These are phyloP conservation scores for Diphasiastrum complanatum DNA, from an alignment of 83 land plant species.

Conservation along the genomic window DNA sequence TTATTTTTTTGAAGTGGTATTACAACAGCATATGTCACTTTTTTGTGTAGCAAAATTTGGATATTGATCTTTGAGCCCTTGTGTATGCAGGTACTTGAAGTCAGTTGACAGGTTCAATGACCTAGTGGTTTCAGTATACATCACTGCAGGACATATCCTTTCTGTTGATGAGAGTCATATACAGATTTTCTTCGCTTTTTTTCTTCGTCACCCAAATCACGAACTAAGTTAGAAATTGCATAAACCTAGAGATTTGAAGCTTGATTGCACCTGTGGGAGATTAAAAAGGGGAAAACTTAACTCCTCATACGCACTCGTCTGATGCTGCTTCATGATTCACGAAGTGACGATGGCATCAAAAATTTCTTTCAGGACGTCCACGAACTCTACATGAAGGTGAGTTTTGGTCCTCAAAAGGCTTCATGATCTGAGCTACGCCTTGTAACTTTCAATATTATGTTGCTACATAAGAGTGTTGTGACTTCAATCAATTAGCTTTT, in stretches of 20 bases:
- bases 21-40: no score
- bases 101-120: conserved; percentile 89
- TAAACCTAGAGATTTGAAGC: neutral
- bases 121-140: conserved; percentile 86
- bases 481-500: neutral
- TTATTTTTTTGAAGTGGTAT: no score
- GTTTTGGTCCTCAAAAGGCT: neutral
- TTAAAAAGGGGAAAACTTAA: conserved; percentile 1
- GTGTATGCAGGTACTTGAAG: conserved; percentile 92
- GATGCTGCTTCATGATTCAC: conserved; percentile 95
- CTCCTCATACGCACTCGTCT: conserved; percentile 61
- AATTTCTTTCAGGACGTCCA: conserved; percentile 99
- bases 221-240: neutral
- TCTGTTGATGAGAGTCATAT: neutral
- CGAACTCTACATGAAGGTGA: conserved; percentile 93
- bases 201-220: neutral
- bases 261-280: neutral
- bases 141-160: conserved; percentile 99
- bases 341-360: conserved; percentile 95
- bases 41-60: no score
- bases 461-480: neutral
- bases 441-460: neutral
- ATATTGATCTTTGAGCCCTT: no score
- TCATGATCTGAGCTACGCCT: neutral
- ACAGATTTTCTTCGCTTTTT: neutral